phyloP scores from a whole-genome alignment of 345 rosid species.

The Citrus unshiu region DNA sequence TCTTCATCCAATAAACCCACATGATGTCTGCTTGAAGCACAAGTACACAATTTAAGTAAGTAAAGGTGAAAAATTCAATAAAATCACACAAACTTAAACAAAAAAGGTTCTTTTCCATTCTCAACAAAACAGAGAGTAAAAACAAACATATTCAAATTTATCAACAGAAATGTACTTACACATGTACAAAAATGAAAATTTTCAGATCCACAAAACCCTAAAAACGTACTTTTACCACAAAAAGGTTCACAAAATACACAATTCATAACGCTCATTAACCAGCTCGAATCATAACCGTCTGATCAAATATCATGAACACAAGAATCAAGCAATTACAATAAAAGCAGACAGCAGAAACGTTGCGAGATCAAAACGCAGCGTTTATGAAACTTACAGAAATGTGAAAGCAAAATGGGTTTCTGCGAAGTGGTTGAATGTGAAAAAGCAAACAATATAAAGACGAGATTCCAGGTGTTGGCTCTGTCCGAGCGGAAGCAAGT shows the following conservation, averaged over 20 bases:
- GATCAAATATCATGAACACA: constrained; percentile 3
- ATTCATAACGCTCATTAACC: neutral
- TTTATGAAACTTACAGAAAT: constrained; percentile 1
- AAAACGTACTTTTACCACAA: neutral
- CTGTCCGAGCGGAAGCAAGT: neutral
- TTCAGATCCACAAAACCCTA: constrained; percentile 9
- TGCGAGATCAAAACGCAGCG: neutral
- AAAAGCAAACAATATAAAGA: constrained; percentile 11
- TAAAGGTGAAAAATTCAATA: neutral
- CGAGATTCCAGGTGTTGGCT: constrained; percentile 11
- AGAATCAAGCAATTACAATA: neutral
- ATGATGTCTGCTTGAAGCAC: neutral
- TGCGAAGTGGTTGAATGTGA: neutral
- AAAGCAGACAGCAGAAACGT: neutral
- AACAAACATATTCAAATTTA: constrained; percentile 1
- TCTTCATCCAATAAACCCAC: neutral
- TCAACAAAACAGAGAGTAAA: neutral
- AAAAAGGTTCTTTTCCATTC: neutral
- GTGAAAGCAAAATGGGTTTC: neutral
- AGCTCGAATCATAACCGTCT: neutral
- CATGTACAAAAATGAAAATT: neutral
- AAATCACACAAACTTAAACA: neutral
- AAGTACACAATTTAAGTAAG: neutral
- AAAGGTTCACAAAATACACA: neutral
- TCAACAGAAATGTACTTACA: neutral